Conservation (phyloP, 176 grass and related monocot genomes). For the Oryza meyeriana region DNA sequence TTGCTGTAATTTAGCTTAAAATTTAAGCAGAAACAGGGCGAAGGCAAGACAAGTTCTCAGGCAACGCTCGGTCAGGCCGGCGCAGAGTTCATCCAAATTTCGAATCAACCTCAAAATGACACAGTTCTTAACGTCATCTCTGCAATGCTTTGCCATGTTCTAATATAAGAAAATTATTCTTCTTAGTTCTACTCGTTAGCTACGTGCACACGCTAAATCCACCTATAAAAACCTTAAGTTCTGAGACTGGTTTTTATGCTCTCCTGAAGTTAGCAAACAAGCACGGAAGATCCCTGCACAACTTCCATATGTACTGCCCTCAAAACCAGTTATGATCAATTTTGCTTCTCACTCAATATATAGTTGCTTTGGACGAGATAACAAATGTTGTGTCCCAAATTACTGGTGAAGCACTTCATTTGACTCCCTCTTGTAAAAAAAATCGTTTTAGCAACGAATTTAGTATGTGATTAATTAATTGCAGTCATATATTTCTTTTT, state of each 20-base stretch:
- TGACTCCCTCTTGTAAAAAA: background rate
- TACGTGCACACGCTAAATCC: background rate
- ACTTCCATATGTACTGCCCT: background rate
- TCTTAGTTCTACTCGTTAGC: background rate
- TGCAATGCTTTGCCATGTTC: background rate
- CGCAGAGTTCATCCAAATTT: background rate
- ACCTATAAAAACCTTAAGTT: constrained; percentile 16
- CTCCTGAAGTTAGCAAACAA: background rate
- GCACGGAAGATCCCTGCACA: background rate
- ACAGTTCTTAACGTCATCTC: background rate
- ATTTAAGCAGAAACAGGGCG: background rate
- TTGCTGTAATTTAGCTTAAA: background rate
- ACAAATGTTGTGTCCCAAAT: background rate
- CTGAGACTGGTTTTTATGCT: background rate
- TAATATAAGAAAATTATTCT: background rate
- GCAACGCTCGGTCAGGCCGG: background rate
- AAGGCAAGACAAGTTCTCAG: background rate
- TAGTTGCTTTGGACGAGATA: background rate
- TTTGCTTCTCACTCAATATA: background rate
- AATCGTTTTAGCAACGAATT: background rate
- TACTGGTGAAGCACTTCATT: background rate
- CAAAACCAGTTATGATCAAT: background rate
- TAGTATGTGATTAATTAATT: background rate
- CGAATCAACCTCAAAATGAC: background rate
- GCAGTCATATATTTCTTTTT: no score